phyloP scores from a whole-genome alignment of 2,329 filamentous ascomycete species.

The Myriangium duriaei region DNA sequence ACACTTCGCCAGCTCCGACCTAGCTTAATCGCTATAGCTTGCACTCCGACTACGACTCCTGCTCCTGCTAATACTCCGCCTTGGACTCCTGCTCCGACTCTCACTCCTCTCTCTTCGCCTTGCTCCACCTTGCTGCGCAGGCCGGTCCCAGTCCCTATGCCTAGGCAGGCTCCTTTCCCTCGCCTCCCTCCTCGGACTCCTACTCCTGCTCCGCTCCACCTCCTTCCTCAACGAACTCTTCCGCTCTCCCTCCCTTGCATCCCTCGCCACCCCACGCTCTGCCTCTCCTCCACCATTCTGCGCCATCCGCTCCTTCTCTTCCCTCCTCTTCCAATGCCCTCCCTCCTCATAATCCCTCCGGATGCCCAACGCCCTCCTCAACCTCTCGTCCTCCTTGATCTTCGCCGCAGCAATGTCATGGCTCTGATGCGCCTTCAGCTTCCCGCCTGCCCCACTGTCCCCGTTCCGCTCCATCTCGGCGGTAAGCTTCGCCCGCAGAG shows the following conservation, averaged over 20 bases:
- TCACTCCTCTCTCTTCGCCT: background rate
- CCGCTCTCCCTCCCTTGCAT: background rate
- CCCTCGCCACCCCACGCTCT: background rate
- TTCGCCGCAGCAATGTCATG: conserved; percentile 95
- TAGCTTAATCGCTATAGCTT: conserved; percentile 7
- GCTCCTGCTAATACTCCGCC: conserved; percentile 4
- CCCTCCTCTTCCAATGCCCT: conserved; percentile 72
- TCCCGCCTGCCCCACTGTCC: conserved; percentile 29
- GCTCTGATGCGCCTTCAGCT: conserved; percentile 82
- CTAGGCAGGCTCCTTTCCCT: background rate
- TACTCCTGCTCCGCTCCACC: background rate
- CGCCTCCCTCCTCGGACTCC: background rate
- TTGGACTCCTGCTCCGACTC: conserved; percentile 7
- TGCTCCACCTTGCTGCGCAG: no score
- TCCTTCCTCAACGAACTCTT: background rate
- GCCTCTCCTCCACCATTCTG: background rate
- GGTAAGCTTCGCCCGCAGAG: conserved; percentile 50
- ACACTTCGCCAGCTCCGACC: background rate
- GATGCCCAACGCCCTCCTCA: conserved; percentile 78
- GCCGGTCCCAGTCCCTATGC: background rate
- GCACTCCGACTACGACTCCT: conserved; percentile 4
- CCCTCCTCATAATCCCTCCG: conserved; percentile 76
- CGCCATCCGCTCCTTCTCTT: conserved; percentile 42
- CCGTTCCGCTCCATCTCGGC: conserved; percentile 17
- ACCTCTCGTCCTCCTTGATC: conserved; percentile 82